phyloP scores from a whole-genome alignment of 441 rosid genomes.

The Gossypium schwendimanii region DNA sequence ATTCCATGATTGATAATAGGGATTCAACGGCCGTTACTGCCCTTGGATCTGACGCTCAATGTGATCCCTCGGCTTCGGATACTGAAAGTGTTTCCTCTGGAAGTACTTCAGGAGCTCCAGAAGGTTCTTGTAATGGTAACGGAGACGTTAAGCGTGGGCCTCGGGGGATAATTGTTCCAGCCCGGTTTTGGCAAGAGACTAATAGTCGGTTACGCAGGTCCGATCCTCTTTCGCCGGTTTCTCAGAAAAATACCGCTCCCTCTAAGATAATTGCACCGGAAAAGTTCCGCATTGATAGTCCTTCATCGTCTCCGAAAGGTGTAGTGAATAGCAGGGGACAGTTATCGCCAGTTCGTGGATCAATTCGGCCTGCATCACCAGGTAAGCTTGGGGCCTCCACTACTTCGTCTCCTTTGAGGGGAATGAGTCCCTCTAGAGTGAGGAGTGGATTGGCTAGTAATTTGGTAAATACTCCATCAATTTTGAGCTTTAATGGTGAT shows the following conservation, averaged over 20 bases:
- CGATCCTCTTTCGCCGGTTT: constrained; percentile 37
- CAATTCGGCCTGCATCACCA: constrained; percentile 64
- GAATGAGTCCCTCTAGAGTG: constrained; percentile 61
- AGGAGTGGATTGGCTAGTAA: constrained; percentile 41
- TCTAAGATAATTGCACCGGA: constrained; percentile 37
- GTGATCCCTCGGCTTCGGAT: constrained; percentile 48
- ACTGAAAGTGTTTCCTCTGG: constrained; percentile 74
- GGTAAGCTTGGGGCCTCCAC: constrained; percentile 44
- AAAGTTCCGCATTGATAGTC: constrained; percentile 45
- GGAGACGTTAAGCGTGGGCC: constrained; percentile 24
- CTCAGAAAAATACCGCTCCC: constrained; percentile 25
- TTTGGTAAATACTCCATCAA: constrained; percentile 38
- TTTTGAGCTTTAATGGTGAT: constrained; percentile 76
- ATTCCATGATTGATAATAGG: constrained; percentile 42
- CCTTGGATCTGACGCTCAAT: constrained; percentile 28
- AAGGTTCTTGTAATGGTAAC: constrained; percentile 20
- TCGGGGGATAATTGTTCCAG: constrained; percentile 41
- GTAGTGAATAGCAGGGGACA: constrained; percentile 37
- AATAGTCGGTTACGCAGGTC: constrained; percentile 32
- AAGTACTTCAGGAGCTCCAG: constrained; percentile 43
- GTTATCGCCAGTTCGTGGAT: constrained; percentile 43
- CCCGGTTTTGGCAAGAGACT: constrained; percentile 55
- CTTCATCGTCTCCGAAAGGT: constrained; percentile 49
- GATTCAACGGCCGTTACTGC: constrained; percentile 18
- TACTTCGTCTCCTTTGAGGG: constrained; percentile 53